Evolutionary conservation across 352 stramenopile species (phyloP).

Genomic region (Blastocystis sp.): DNA sequence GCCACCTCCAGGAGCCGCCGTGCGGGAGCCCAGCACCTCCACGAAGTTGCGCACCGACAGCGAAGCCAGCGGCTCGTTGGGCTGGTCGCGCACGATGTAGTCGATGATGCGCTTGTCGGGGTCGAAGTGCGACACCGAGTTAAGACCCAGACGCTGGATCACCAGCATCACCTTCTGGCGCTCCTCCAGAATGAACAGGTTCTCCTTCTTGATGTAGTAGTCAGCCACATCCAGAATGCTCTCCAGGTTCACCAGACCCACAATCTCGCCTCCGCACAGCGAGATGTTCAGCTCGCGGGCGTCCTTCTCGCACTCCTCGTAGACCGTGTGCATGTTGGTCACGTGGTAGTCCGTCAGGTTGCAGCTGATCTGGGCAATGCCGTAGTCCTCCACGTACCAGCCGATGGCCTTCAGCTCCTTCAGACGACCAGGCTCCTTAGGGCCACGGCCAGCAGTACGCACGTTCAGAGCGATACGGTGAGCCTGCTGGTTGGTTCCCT

Average conservation of each 20-base stretch:
- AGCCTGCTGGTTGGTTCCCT: slow-evolving; percentile 60
- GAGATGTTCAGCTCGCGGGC: slow-evolving; percentile 58
- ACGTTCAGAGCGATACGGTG: slow-evolving; percentile 60
- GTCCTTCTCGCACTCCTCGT: slow-evolving; percentile 59
- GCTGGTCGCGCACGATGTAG: slow-evolving; percentile 53
- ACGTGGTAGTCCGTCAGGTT: slow-evolving; percentile 60
- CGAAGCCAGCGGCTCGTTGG: slow-evolving; percentile 56
- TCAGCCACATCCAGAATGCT: slow-evolving; percentile 59
- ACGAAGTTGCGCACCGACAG: slow-evolving; percentile 59
- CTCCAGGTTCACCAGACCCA: slow-evolving; percentile 59
- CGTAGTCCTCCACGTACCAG: slow-evolving; percentile 61
- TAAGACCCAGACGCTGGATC: slow-evolving; percentile 57
- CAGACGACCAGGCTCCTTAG: slow-evolving; percentile 58
- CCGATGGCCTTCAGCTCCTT: slow-evolving; percentile 59
- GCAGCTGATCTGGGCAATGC: slow-evolving; percentile 58
- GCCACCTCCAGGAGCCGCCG: slow-evolving; percentile 54
- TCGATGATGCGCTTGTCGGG: slow-evolving; percentile 58
- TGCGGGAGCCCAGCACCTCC: slow-evolving; percentile 57
- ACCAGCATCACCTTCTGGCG: slow-evolving; percentile 58
- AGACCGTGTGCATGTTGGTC: slow-evolving; percentile 59
- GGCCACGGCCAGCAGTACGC: slow-evolving; percentile 56
- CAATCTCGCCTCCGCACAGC: slow-evolving; percentile 58
- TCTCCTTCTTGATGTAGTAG: slow-evolving; percentile 61
- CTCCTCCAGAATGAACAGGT: slow-evolving; percentile 60
- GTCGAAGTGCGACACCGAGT: slow-evolving; percentile 57